Base-by-base conservation (phyloP, 495 filamentous ascomycete genomes). In the Penicillium herquei region DNA sequence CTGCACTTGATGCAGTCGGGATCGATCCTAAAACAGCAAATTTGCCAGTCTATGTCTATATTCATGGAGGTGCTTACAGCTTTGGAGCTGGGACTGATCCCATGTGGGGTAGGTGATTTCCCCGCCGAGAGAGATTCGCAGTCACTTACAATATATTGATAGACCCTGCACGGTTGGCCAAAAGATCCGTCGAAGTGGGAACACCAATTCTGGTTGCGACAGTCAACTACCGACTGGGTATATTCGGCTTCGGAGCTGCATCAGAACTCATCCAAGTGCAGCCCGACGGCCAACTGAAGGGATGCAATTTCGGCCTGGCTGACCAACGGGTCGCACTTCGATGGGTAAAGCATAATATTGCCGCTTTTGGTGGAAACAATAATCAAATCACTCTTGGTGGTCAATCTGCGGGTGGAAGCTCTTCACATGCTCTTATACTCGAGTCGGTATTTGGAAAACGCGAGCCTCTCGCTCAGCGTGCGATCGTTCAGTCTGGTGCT, bases 211-310 rank as follows among this genome's bases (percentile, higher is more conserved):
- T 48, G 14, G 45, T 16, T 30, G 45, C 31, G 13, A 32, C 31
- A 31, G 7, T 48, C 45, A 48, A 48, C 45, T 52, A 52, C 16
- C 18, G 50, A 31, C 39, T 52, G 3, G n/a, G 30, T n/a, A 40
- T 42, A 3, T 42, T 52, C 16, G 50, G 50, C 26, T 52, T 52
- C 32, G 26, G 39, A 7, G 50, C 50, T 16, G 7, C 50, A 5
- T 34, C 45, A 3, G 45, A 31, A 8, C 31, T 48, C 13, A 48
- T 48, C 14, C 21, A 46, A 46, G 30, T 5, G 17, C 43, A 52
- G 11, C 35, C 37, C 2, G 49, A 39, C 6, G 49, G 18, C 3
- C 18, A 52, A 17, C 12, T 39, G 3, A 52, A 31, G 13, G 39
- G 37, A 13, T 12, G 14, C 39, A 52, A 52, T 26, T 42, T 52